These are phyloP conservation scores for Jamesozyma rosinii DNA, from an alignment of 805 yeast genomes.

Conservation along the genomic window DNA sequence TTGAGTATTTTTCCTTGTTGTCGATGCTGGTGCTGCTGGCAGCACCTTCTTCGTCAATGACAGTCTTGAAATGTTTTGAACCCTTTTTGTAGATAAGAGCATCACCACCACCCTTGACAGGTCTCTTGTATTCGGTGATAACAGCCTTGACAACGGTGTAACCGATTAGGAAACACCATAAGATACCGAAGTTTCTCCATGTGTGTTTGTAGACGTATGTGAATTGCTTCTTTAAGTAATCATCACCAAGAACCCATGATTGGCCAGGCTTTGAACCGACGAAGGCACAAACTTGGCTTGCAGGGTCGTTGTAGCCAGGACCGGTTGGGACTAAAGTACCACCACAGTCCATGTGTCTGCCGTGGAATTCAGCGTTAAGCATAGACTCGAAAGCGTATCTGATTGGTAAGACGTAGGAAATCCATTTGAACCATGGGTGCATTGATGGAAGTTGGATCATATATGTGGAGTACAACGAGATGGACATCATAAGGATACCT, in stretches of 20 bases:
- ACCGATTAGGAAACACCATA: constrained; percentile 37
- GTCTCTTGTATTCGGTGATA: constrained; percentile 20
- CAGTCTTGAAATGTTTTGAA: constrained; percentile 23
- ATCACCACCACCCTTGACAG: constrained; percentile 28
- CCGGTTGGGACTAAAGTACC: constrained; percentile 46
- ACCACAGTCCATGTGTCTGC: constrained; percentile 25
- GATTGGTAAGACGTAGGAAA: constrained; percentile 45
- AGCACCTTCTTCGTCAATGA: constrained; percentile 15
- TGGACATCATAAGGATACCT: constrained; percentile 41
- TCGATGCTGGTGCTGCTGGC: constrained; percentile 7
- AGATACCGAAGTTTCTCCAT: constrained; percentile 77
- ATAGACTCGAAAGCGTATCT: constrained; percentile 51
- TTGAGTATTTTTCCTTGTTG: constrained; percentile 11
- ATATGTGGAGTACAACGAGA: constrained; percentile 51
- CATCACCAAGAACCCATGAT: constrained; percentile 47
- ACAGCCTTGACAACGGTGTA: constrained; percentile 17
- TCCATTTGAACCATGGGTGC: constrained; percentile 64
- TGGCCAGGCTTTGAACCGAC: constrained; percentile 54
- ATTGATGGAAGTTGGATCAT: constrained; percentile 49
- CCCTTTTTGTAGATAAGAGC: constrained; percentile 46
- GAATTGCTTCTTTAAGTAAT: constrained; percentile 42
- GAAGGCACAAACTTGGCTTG: constrained; percentile 45
- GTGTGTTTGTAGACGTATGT: constrained; percentile 47
- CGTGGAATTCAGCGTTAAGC: constrained; percentile 23
- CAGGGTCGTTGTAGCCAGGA: constrained; percentile 36